phyloP scores from a whole-genome alignment of 352 stramenopile genomes.

The Aphanomyces stellatus region DNA sequence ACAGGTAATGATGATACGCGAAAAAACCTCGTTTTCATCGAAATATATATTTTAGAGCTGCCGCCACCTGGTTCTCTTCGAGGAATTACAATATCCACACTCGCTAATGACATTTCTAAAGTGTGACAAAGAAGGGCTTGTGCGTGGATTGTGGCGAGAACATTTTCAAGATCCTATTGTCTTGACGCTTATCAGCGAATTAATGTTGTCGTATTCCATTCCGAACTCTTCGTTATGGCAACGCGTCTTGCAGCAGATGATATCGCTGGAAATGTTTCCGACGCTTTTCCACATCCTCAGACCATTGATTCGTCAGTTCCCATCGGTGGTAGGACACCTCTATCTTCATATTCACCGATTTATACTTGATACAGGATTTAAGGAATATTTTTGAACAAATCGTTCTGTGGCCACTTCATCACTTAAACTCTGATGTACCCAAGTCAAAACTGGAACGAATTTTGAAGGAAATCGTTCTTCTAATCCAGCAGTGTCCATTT shows the following conservation, averaged over 20 bases:
- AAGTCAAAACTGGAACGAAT: slow-evolving; percentile 20
- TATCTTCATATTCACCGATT: background rate
- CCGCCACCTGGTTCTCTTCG: slow-evolving; percentile 38
- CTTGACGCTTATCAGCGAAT: slow-evolving; percentile 28
- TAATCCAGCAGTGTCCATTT: slow-evolving; percentile 51
- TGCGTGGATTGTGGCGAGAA: slow-evolving; percentile 37
- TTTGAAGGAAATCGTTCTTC: slow-evolving; percentile 28
- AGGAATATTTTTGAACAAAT: slow-evolving; percentile 32
- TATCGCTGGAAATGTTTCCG: slow-evolving; percentile 35
- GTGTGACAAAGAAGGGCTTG: slow-evolving; percentile 37
- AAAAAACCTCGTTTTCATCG: background rate
- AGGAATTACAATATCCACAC: slow-evolving; percentile 44
- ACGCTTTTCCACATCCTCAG: slow-evolving; percentile 33
- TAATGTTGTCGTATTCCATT: slow-evolving; percentile 53
- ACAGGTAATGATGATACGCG: slow-evolving; percentile 4
- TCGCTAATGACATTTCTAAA: slow-evolving; percentile 35
- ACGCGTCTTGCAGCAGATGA: slow-evolving; percentile 37
- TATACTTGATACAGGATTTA: slow-evolving; percentile 4
- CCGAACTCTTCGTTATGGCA: slow-evolving; percentile 38
- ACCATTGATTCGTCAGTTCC: slow-evolving; percentile 22
- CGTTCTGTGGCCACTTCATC: slow-evolving; percentile 25
- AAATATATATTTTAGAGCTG: slow-evolving; percentile 23
- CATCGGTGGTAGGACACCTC: background rate
- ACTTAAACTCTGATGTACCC: slow-evolving; percentile 17
- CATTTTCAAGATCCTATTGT: slow-evolving; percentile 29